These are phyloP conservation scores for Vitis rotundifolia DNA, from an alignment of 164 flowering plant genomes.

Conservation along the genomic window DNA sequence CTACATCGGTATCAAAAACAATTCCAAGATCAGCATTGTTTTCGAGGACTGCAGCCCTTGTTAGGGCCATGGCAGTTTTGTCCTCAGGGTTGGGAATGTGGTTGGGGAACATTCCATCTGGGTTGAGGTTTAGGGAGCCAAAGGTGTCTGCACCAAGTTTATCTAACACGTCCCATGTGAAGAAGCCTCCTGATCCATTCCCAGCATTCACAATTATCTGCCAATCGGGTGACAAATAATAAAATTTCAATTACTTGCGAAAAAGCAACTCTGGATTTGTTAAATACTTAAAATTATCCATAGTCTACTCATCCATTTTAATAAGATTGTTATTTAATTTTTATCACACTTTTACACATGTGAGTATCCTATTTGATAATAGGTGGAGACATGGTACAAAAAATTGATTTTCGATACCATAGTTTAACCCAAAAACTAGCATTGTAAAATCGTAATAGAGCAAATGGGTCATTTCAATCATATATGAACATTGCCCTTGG, in stretches of 20 bases:
- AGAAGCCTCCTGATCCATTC: constrained; percentile 96
- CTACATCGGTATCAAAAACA: constrained; percentile 93
- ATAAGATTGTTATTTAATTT: no score
- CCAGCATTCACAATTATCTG: constrained; percentile 98
- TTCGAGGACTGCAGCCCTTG: constrained; percentile 66
- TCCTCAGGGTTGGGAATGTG: constrained; percentile 97
- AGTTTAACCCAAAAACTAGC: no score
- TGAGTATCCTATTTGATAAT: no score
- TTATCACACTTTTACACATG: no score
- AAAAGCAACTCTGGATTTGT: background rate
- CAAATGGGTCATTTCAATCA: no score
- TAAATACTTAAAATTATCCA: no score
- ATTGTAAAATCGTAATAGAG: no score
- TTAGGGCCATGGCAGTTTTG: constrained; percentile 84
- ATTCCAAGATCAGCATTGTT: constrained; percentile 76
- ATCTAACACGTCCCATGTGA: constrained; percentile 88
- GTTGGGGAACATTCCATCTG: constrained; percentile 98
- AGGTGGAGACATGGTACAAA: no score
- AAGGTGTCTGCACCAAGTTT: constrained; percentile 92
- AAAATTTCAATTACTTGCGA: background rate
- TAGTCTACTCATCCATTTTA: no score
- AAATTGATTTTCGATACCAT: no score
- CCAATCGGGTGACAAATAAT: constrained; percentile 1
- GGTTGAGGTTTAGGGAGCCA: constrained; percentile 79
- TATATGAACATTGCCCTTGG: no score